Conservation (phyloP, 306 rosid species). For the Cucurbita moschata region DNA sequence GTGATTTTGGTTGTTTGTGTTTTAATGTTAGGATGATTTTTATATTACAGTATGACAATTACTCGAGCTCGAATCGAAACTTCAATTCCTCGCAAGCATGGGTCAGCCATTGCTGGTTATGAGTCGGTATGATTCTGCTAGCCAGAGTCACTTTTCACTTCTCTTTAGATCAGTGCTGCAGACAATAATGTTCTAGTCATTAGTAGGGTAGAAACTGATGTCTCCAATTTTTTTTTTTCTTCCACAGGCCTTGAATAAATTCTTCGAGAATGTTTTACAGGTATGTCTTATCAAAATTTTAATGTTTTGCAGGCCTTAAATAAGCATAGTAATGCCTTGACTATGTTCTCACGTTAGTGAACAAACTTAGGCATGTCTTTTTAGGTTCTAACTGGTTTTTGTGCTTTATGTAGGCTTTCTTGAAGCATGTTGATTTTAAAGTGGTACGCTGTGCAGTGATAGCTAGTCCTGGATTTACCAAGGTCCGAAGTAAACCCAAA, state of each 20-base stretch:
- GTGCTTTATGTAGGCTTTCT: slow-evolving; percentile 58
- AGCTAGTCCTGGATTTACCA: slow-evolving; percentile 97
- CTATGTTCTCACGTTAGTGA: background rate
- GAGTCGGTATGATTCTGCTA: slow-evolving; percentile 47
- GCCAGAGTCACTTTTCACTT: background rate
- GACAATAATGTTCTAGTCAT: background rate
- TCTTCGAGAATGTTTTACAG: slow-evolving; percentile 81
- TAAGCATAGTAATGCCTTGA: background rate
- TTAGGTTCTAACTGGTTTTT: slow-evolving; percentile 11
- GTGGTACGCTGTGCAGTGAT: slow-evolving; percentile 91
- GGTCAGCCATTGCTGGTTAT: slow-evolving; percentile 89
- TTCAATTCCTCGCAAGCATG: slow-evolving; percentile 96
- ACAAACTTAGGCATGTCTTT: background rate
- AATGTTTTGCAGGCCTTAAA: background rate
- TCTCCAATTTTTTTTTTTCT: slow-evolving; percentile 9
- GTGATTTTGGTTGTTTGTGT: background rate
- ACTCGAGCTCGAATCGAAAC: slow-evolving; percentile 86
- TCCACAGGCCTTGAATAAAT: slow-evolving; percentile 74
- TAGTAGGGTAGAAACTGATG: background rate
- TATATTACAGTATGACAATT: slow-evolving; percentile 53
- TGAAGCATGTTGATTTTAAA: slow-evolving; percentile 77
- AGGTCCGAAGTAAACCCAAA: slow-evolving; percentile 30
- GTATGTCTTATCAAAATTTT: slow-evolving; percentile 18
- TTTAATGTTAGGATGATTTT: slow-evolving; percentile 12
- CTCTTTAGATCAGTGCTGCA: background rate